Evolutionary conservation across 495 filamentous ascomycete species (phyloP).

Genomic region (Xylaria acuta): DNA sequence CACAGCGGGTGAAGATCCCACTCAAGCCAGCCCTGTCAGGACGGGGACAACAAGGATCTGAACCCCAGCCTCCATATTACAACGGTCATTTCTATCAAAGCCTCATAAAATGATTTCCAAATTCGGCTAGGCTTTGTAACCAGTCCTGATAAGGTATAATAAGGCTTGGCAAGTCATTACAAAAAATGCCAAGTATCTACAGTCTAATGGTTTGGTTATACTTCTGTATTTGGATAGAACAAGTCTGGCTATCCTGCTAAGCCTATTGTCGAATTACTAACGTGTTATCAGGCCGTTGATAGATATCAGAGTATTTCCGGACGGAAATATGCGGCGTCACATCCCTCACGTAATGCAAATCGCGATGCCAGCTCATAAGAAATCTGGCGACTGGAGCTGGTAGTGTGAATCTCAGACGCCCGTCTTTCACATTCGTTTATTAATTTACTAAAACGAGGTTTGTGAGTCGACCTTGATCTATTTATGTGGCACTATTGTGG

Average conservation of each 20-base stretch:
- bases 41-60: slow-evolving; percentile 18
- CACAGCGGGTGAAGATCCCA: slow-evolving; percentile 24
- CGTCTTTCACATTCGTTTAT: not conserved
- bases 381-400: not conserved
- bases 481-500: slow-evolving; percentile 8
- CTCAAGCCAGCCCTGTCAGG: slow-evolving; percentile 23
- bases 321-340: not conserved
- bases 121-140: slow-evolving; percentile 14
- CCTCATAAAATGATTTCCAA: slow-evolving; percentile 18
- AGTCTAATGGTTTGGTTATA: not conserved
- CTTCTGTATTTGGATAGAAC: not conserved
- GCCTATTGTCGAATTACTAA: not conserved
- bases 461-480: not conserved
- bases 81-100: slow-evolving; percentile 20
- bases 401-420: not conserved
- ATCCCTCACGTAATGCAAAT: slow-evolving; percentile 8
- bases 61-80: slow-evolving; percentile 9
- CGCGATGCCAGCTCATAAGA: not conserved
- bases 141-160: slow-evolving; percentile 9
- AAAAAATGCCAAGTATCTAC: slow-evolving; percentile 2
- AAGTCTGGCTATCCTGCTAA: not conserved
- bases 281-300: not conserved
- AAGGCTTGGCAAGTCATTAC: not conserved
- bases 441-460: not conserved
- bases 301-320: not conserved